Evolutionary conservation across 2,329 filamentous ascomycete species (phyloP).

Genomic region (Akanthomyces dipterigenus): DNA sequence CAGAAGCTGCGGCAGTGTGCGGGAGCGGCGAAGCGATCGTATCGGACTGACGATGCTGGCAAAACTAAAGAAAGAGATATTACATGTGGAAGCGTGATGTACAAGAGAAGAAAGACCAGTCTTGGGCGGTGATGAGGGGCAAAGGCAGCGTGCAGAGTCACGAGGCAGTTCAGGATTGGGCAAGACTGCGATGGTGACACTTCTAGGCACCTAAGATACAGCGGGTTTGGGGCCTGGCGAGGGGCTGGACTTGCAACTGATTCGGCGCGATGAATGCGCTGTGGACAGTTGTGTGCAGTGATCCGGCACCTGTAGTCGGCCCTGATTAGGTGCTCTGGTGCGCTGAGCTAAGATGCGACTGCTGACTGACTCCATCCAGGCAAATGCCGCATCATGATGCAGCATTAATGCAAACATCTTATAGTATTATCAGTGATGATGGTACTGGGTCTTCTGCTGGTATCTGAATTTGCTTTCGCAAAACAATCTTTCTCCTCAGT

Average conservation of each 20-base stretch:
- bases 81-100: background rate
- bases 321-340: background rate
- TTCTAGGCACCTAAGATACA: background rate
- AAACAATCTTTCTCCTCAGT: too few species aligned
- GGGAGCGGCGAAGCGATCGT: too few species aligned
- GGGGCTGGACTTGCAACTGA: too few species aligned
- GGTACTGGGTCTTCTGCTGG: too few species aligned
- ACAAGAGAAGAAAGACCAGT: background rate
- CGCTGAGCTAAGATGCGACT: background rate
- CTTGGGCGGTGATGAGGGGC: background rate
- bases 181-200: background rate
- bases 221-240: background rate
- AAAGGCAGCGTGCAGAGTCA: background rate
- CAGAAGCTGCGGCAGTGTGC: background rate
- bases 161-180: slow-evolving; percentile 1
- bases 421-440: too few species aligned
- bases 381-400: background rate
- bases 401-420: background rate
- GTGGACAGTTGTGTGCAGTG: too few species aligned
- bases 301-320: too few species aligned
- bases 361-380: background rate
- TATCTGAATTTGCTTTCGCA: too few species aligned
- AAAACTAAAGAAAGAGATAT: background rate
- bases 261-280: too few species aligned
- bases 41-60: background rate